phyloP scores from a whole-genome alignment of 768 basidiomycete species.

The Phaeotremella skinneri region DNA sequence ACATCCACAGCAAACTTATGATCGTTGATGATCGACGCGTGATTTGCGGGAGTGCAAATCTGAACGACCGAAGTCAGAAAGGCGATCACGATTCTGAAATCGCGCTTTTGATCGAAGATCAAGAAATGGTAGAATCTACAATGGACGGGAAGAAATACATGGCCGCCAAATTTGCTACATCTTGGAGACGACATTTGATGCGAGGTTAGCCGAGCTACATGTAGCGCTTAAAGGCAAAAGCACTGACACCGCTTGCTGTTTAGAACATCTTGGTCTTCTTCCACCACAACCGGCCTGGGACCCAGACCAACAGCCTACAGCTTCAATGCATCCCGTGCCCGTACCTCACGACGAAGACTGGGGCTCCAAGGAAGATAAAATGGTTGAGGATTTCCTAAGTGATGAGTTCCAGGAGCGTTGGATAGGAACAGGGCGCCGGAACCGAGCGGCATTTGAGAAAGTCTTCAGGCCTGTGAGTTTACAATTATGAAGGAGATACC shows the following conservation, averaged over 20 bases:
- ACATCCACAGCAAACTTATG: constrained; percentile 62
- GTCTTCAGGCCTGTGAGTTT: constrained; percentile 71
- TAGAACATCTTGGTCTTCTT: constrained; percentile 86
- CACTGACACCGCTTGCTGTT: neutral
- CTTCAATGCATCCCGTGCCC: constrained; percentile 75
- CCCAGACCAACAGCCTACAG: constrained; percentile 52
- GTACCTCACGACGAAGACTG: constrained; percentile 67
- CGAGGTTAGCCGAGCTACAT: constrained; percentile 58
- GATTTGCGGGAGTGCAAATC: constrained; percentile 90
- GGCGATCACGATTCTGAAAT: constrained; percentile 96
- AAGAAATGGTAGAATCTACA: constrained; percentile 66
- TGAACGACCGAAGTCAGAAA: constrained; percentile 48
- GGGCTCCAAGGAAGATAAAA: constrained; percentile 58
- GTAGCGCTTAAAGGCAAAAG: neutral
- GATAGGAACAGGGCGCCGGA: constrained; percentile 70
- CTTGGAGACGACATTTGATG: constrained; percentile 77
- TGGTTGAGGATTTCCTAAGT: constrained; percentile 75
- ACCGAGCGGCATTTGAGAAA: constrained; percentile 81
- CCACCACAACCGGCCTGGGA: constrained; percentile 62
- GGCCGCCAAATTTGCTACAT: constrained; percentile 76
- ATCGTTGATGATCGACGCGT: constrained; percentile 88
- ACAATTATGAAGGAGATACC: too few relatives aligned
- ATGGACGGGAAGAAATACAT: constrained; percentile 75
- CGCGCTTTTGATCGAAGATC: constrained; percentile 84
- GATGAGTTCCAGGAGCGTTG: constrained; percentile 63